phyloP scores from a whole-genome alignment of 2,329 filamentous ascomycete species.

The Microsporum canis region DNA sequence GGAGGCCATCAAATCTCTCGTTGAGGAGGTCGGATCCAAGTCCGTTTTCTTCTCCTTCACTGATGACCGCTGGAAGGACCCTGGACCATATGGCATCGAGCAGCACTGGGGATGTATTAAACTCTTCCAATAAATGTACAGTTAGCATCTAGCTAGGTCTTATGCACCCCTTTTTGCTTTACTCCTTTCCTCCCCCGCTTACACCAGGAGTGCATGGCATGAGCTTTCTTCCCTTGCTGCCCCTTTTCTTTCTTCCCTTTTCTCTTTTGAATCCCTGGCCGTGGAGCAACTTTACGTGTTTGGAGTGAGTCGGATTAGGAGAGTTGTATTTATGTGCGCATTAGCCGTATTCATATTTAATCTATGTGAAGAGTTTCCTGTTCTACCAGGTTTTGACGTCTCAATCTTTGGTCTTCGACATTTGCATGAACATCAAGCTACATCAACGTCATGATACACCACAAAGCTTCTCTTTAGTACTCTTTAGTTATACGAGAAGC shows the following conservation, averaged over 20 bases:
- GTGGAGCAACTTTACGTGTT: not conserved
- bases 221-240: not conserved
- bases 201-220: not conserved
- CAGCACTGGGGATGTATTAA: slow-evolving; percentile 61
- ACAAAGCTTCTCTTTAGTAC: no score
- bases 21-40: slow-evolving; percentile 52
- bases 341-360: not conserved
- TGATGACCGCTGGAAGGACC: slow-evolving; percentile 71
- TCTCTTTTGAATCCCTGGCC: not conserved
- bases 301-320: not conserved
- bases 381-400: not conserved
- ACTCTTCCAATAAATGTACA: slow-evolving; percentile 31
- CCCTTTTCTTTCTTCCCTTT: not conserved
- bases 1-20: slow-evolving; percentile 60
- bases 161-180: not conserved
- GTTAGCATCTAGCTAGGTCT: not conserved
- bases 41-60: slow-evolving; percentile 71
- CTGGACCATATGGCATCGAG: slow-evolving; percentile 62
- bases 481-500: no score
- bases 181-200: not conserved
- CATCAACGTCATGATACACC: no score
- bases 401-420: not conserved
- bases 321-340: not conserved
- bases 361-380: not conserved
- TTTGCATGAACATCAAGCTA: not conserved